Percentiles rank a stretch among this genome's conserved stretches.
Evolutionary conservation across 2,329 filamentous ascomycete species (phyloP).

Genomic region (Chaetomium sp.): DNA sequence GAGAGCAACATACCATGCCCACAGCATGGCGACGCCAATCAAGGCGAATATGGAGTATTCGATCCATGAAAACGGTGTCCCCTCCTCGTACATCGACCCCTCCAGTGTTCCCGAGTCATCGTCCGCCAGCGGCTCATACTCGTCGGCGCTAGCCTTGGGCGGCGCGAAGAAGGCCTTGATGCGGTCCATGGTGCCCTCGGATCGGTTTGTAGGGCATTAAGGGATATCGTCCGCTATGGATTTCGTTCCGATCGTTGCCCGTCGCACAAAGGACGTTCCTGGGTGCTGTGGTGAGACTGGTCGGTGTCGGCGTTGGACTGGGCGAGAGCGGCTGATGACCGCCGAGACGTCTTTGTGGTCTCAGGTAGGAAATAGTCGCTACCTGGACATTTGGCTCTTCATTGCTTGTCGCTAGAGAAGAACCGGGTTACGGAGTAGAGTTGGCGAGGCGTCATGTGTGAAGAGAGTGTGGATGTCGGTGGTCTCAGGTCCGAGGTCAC

Average conservation of each 20-base stretch:
- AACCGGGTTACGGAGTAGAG: neutral
- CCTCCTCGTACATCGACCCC: constrained; percentile 41
- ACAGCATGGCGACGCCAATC: constrained; percentile 90
- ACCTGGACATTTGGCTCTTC: neutral
- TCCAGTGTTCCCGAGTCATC: constrained; percentile 36
- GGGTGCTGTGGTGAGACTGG: too few species aligned
- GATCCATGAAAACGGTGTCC: constrained; percentile 73
- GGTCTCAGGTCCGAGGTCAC: constrained; percentile 3
- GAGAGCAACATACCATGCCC: constrained; percentile 75
- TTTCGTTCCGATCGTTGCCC: neutral
- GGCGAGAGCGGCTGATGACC: neutral
- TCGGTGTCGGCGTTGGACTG: too few species aligned
- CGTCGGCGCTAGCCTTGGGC: constrained; percentile 34
- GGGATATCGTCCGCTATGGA: neutral
- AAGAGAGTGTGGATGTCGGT: neutral
- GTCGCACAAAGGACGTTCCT: neutral
- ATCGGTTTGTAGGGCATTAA: too few species aligned
- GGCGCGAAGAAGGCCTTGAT: constrained; percentile 43
- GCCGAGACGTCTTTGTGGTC: neutral
- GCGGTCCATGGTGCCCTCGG: constrained; percentile 42
- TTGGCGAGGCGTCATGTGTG: neutral
- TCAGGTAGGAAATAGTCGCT: neutral
- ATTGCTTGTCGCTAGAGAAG: neutral
- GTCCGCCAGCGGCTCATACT: constrained; percentile 39
- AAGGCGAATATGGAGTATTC: constrained; percentile 86